Evolutionary conservation across 2,329 filamentous ascomycete species (phyloP), one percentile per base, ranked within the genome.

Genomic region (Fusarium sp.): DNA sequence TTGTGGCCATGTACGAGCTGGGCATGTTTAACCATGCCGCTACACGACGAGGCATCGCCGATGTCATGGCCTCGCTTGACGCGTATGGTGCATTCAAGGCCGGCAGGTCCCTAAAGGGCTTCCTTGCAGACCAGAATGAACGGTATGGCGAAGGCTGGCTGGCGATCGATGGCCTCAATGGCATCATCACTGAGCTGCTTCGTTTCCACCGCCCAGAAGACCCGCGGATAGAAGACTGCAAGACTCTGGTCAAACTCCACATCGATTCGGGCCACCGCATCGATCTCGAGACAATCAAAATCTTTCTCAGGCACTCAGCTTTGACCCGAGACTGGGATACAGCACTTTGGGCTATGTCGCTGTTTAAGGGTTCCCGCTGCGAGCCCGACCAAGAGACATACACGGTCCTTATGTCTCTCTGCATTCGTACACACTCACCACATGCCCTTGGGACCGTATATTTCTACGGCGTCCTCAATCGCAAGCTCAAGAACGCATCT

Each of bases 61-160:
- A 72, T 11, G 78, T 82, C 46, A 83, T 87, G 81, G 84, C 81
- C 8, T 67, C 76, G 11, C 76, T 81, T 50, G 85, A 87, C 63
- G 76, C 82, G 13, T 80, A 85, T 70, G 77, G 78, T 10, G 81
- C 84, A 7, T 77, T 82, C n/a, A 74, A 76, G 56, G 69, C 77
- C 7, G 78, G 79, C 9, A 78, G 77, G 47, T 73, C 74, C 39
- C 69, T 83, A 0, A 67, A 77, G 3, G 58, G 66, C 0, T 86
- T 88, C 61, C 58, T 86, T 8, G 66, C 70, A 10, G 76, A 80
- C 36, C 84, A 86, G 70, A 71, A 78, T 6, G 74, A 75, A 9
- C 79, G 82, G 4, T 88, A 87, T 73, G 85, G 85, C 6, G 67
- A 76, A 1, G 76, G 76, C n/a, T 88, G 86, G 86, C 75, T 84